Conservation (phyloP, 2,329 filamentous ascomycete species). For the Ceratocystis eucalypticola region DNA sequence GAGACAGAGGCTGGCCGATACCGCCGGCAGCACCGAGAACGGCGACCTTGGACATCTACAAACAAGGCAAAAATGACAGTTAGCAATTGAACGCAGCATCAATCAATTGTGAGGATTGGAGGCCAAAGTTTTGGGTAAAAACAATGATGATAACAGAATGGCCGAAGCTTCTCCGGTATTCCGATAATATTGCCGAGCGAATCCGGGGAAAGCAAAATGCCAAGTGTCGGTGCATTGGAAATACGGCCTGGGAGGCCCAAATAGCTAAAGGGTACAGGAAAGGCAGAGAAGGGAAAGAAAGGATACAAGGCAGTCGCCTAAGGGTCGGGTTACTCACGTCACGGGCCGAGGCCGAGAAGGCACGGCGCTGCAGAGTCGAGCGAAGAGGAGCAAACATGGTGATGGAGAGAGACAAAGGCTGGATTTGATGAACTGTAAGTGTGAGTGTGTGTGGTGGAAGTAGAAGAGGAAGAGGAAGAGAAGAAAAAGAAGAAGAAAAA, state of each 20-base stretch:
- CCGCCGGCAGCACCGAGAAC: constrained; percentile 94
- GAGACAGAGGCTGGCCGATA: constrained; percentile 95
- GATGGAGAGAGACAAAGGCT: constrained; percentile 21
- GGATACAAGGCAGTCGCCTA: constrained; percentile 15
- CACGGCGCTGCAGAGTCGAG: constrained; percentile 57
- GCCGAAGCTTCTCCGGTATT: not conserved
- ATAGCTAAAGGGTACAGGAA: not conserved
- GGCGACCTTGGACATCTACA: constrained; percentile 87
- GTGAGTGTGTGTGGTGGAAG: constrained; percentile 15
- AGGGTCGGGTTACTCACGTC: constrained; percentile 39
- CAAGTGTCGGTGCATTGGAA: not conserved
- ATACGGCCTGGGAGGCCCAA: not conserved
- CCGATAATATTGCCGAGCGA: constrained; percentile 10
- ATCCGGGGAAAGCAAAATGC: not conserved
- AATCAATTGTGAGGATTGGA: not conserved
- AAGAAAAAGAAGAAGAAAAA: constrained; percentile 9
- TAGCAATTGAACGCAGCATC: not conserved
- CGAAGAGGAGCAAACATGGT: constrained; percentile 55
- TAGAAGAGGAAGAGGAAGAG: constrained; percentile 7
- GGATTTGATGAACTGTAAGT: constrained; percentile 20
- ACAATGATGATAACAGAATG: not conserved
- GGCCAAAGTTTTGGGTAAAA: not conserved
- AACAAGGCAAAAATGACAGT: constrained; percentile 17
- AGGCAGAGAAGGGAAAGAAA: not conserved
- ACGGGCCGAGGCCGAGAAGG: constrained; percentile 67